Evolutionary conservation across 768 basidiomycete genomes (phyloP).

Genomic region (Trametes cinnabarina): DNA sequence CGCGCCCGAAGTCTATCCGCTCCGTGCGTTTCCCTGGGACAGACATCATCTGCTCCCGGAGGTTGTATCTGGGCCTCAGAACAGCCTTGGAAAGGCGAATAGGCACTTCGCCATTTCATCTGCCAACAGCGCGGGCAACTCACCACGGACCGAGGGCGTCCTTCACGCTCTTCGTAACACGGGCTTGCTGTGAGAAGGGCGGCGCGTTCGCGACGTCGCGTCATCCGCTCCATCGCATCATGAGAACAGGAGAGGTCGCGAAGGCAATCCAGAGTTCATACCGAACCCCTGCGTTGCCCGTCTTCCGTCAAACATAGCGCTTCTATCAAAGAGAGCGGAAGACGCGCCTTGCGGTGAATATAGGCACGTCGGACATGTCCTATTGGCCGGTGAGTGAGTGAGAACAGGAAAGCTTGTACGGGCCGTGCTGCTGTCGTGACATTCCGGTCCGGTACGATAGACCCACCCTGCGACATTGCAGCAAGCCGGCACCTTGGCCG

Average conservation of each 20-base stretch:
- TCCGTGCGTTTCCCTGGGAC: neutral
- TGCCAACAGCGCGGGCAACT: neutral
- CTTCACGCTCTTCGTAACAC: neutral
- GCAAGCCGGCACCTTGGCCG: conserved; percentile 7
- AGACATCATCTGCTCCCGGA: neutral
- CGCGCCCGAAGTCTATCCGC: conserved; percentile 2
- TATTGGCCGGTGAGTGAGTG: no score
- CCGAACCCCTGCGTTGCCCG: neutral
- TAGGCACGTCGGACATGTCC: neutral
- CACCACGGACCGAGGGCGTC: neutral
- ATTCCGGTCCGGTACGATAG: neutral
- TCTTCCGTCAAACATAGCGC: neutral
- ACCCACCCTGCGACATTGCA: neutral
- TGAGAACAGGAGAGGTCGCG: neutral
- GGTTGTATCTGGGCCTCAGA: neutral
- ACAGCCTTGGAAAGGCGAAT: neutral
- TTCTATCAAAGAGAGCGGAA: neutral
- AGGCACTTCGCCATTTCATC: neutral
- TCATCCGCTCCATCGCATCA: neutral
- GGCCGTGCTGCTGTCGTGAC: neutral
- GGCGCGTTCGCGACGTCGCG: neutral
- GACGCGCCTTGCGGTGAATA: neutral
- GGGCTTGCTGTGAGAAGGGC: neutral
- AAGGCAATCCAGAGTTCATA: neutral
- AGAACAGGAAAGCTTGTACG: no score